Conservation (phyloP, 2,329 filamentous ascomycete genomes). For the Fusarium anthophilum region DNA sequence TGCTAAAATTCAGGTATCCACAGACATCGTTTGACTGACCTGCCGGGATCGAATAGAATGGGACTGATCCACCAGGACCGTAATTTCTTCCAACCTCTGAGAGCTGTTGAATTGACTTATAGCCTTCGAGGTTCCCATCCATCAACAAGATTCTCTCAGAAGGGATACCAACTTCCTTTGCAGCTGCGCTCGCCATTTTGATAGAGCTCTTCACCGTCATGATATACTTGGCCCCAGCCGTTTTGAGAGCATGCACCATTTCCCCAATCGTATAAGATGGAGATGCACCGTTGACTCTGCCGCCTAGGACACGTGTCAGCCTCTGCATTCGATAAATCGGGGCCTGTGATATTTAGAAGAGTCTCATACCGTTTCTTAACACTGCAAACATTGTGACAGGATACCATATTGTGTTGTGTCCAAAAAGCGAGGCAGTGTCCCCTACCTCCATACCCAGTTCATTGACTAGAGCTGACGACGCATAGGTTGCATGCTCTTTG, state of each 20-base stretch:
- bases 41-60: background rate
- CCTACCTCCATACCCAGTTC: background rate
- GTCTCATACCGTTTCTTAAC: background rate
- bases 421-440: background rate
- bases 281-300: background rate
- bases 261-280: background rate
- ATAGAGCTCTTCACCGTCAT: background rate
- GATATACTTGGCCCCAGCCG: background rate
- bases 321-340: too few relatives aligned
- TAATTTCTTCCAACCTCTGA: background rate
- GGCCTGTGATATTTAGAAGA: too few relatives aligned
- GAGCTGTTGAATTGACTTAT: background rate
- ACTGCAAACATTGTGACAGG: background rate
- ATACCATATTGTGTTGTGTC: background rate
- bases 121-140: background rate
- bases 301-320: too few relatives aligned
- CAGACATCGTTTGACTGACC: background rate
- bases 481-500: background rate
- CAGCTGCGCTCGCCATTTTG: background rate
- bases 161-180: background rate
- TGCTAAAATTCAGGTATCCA: background rate
- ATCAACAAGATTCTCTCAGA: background rate
- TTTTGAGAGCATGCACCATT: background rate
- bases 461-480: background rate
- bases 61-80: background rate